Base-by-base conservation (phyloP, 2,329 filamentous ascomycete species). In the Penicillium expansum region DNA sequence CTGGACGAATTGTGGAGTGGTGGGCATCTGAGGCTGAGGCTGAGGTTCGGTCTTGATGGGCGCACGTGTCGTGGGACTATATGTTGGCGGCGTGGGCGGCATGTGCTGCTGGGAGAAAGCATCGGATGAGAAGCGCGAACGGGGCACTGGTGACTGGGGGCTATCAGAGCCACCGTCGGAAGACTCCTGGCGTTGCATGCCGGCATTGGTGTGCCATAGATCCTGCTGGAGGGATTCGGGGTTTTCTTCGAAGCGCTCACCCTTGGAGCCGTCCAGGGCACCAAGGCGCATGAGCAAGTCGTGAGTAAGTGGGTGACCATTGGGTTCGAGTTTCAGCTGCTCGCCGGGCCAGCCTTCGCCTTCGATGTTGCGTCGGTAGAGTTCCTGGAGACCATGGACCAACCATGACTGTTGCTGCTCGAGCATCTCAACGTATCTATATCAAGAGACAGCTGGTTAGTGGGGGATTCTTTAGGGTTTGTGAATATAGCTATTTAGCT, bases 321-420 rank as follows among this genome's bases (percentile, higher is more conserved):
- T 80, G 41, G 74, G 65, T 52, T 76, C 70, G 62, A 82, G 79
- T 62, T 79, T 78, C 56, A 87, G 69, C 14, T 77, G 76, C 14
- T 78, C 71, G 35, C 84, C 84, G 11, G 77, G 77, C 85, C 85
- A 87, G 41, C 77, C 77, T 60, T 83, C 77, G 42, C 81, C 81
- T 39, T 76, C 76, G 32, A 77, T 73, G 32, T 81, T 68, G 51
- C 82, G 78, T 60, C 76, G 79, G 70, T 87, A 87, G 44, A 86
- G 74, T 69, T 85, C 82, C 67, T 85, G 83, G 6, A 87, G 77
- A 42, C 83, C 85, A 52, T 81, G 75, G 30, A 87, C 84, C 5
- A 87, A 77, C 74, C 86, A 84, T 20, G 76, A 71, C 70, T 87
- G 85, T 75, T 87, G 84, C 66, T 86, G 83, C 67, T 87, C 85